Evolutionary conservation across 23 red algal species (phyloP), one percentile per base, ranked within the genome.

Genomic region (Agarophyton chilense): DNA sequence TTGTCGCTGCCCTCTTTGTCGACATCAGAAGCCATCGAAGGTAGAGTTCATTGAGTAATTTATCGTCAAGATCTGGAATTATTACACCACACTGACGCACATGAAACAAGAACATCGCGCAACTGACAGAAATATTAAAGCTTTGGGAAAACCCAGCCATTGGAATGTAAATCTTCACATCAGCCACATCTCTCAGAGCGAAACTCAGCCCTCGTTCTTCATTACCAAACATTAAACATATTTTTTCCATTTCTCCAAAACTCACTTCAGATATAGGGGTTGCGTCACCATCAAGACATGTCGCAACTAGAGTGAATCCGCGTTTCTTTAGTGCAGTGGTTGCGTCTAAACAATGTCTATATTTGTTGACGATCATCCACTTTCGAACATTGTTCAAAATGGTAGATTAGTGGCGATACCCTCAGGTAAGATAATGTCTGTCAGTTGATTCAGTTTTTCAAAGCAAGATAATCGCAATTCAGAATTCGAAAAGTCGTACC

Each of bases 141-240:
- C 87, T 92, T 57, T 98, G 95, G 8, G 95, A 92, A 39, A 98
- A 94, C 0, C 95, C 95, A 11, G 78, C 13, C 90, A 98, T 98
- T 13, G 95, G 95, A 36, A 98, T 82, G 42, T 94, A 93, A 13
- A 94, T 82, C 51, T 94, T 91, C 34, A 84, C 40, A 39, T 98
- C 95, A 28, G 90, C 84, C 56, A 71, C 77, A 31, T 91, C 65
- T 53, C 81, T 81, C 41, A 98, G 56, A 24, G 87, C 95, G 32
- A 61, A 83, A 45, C 84, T 91, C 66, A 98, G 40, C 9, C 95
- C 95, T 66, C 95, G 61, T 88, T 98, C 91, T 73, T 98, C 95
- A 64, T 98, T 98, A 40, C 95, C 95, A 52, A 98, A 83, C 73
- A 98, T 83, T 35, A 98, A 25, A 78, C 95, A 98, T 31, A 98